Percentiles rank a stretch among this genome's conserved stretches.
These are phyloP conservation scores for Ceratorhiza oryzae-sativae DNA, from an alignment of 1,284 basidiomycete species.

Conservation along the genomic window DNA sequence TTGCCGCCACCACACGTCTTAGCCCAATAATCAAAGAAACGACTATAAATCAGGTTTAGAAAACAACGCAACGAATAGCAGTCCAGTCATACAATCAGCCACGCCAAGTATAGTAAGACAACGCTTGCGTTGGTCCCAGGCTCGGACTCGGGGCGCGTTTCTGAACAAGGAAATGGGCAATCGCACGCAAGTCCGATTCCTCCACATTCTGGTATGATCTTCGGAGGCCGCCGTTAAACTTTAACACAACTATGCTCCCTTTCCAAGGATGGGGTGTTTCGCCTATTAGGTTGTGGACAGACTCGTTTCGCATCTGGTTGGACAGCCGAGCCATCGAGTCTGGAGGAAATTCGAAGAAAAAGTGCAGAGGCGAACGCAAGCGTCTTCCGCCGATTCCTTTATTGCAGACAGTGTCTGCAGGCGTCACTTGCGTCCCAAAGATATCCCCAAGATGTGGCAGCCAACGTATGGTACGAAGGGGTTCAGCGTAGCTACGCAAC, in stretches of 20 bases:
- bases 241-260: not conserved
- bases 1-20: too few species aligned
- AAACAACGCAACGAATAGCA: not conserved
- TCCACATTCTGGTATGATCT: not conserved
- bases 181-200: not conserved
- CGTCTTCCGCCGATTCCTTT: not conserved
- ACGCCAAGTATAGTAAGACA: constrained; percentile 3
- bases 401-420: not conserved
- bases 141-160: not conserved
- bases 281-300: not conserved
- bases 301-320: not conserved
- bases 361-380: not conserved
- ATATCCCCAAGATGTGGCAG: not conserved
- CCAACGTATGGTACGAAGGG: not conserved
- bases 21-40: not conserved
- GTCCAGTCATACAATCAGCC: not conserved
- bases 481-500: not conserved
- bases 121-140: not conserved
- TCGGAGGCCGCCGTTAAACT: not conserved
- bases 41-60: not conserved
- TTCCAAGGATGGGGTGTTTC: constrained; percentile 10
- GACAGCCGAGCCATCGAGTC: not conserved
- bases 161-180: not conserved
- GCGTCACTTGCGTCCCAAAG: not conserved
- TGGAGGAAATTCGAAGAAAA: not conserved